phyloP scores from a whole-genome alignment of 2,329 filamentous ascomycete species.

The Magnaporthiopsis incrustans region DNA sequence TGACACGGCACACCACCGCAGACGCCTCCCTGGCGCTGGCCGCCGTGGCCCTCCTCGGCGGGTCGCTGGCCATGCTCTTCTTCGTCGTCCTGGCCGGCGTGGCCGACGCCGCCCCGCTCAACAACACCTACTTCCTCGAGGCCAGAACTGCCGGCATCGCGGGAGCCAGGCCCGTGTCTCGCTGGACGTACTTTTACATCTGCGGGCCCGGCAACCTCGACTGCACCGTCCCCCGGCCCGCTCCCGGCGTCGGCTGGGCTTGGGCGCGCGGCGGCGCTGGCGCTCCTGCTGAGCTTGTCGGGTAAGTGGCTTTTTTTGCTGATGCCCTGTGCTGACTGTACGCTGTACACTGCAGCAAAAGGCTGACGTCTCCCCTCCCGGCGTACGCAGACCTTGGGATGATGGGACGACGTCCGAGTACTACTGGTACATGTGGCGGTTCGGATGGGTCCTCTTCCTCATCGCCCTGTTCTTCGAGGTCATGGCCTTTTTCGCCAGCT shows the following conservation, averaged over 20 bases:
- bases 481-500: conserved; percentile 56
- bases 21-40: conserved; percentile 32
- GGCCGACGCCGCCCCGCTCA: conserved; percentile 45
- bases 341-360: too few species aligned
- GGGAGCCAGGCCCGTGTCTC: conserved; percentile 54
- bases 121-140: conserved; percentile 77
- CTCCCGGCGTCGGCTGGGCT: conserved; percentile 63
- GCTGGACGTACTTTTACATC: conserved; percentile 89
- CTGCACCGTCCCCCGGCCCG: conserved; percentile 56
- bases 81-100: conserved; percentile 52
- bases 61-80: conserved; percentile 45
- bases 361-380: not conserved
- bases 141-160: conserved; percentile 67
- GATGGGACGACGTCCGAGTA: conserved; percentile 44
- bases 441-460: conserved; percentile 87
- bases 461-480: conserved; percentile 74
- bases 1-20: conserved; percentile 13
- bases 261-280: conserved; percentile 42
- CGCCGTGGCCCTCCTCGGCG: conserved; percentile 40
- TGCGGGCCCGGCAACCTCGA: conserved; percentile 58
- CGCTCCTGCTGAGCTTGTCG: conserved; percentile 37
- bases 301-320: conserved; percentile 22
- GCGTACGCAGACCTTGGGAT: conserved; percentile 27
- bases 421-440: conserved; percentile 82
- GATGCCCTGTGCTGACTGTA: too few species aligned